Evolutionary conservation across 2,329 filamentous ascomycete genomes (phyloP), one percentile per base, ranked within the genome.

Genomic region (Ceratocystis cacaofunesta): DNA sequence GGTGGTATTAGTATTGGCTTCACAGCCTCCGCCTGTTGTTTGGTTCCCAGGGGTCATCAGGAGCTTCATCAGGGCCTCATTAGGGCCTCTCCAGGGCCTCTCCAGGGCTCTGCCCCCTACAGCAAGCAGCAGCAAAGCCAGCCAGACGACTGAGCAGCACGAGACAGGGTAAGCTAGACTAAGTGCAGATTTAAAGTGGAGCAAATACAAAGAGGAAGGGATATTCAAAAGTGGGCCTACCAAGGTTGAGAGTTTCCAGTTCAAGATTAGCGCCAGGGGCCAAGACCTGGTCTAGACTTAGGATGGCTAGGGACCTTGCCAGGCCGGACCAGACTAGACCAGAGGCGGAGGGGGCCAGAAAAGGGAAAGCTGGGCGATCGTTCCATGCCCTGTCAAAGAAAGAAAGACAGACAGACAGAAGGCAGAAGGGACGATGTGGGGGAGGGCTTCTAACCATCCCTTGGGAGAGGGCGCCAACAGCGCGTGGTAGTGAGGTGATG

Each of bases 261-360:
- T 57, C 17, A 2, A 52, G 52, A 22, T 63, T 66, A 66, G 65
- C 65, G 65, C 65, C 65, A 66, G 65, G 65, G 65, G 65, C 8
- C 50, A 36, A 22, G 15, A 7, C 25, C 60, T 8, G 22, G 30
- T 30, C 57, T 58, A 25, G 32, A n/a, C 19, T 25, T 30, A 5
- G 32, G 32, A 36, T 36, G 32, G 32, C 32, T 36, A 17, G 17
- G 17, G n/a, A 6, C 44, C 30, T 32, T 32, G 6, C 30, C 5
- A 48, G 44, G 5, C 44, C n/a, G 0, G 44, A 10, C 46, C 3
- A 48, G 44, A n/a, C 44, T n/a, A 50, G n/a, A 19, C 46, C 46
- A 50, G 32, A 36, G 32, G 32, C 32, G 32, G 32, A 6, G 32
- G 32, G 32, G 32, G 44, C 12, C 17, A 48, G 44, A 48, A 19